Evolutionary conservation across 345 rosid genomes (phyloP).

Genomic region (Brassica cretica): DNA sequence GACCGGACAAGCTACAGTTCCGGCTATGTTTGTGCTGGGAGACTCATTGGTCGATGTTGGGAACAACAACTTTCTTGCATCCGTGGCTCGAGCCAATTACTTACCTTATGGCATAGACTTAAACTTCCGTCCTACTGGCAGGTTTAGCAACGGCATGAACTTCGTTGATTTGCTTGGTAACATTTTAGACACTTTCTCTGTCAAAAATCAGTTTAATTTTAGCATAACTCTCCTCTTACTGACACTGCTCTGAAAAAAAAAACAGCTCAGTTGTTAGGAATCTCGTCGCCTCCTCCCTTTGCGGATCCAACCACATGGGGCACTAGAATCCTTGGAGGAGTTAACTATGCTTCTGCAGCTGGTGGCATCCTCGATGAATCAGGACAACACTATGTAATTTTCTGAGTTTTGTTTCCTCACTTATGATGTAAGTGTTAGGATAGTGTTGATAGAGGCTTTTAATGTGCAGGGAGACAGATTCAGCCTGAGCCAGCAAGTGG

Average conservation of each 20-base stretch:
- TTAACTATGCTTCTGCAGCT: conserved; percentile 89
- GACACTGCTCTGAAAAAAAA: background rate
- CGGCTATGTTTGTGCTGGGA: conserved; percentile 84
- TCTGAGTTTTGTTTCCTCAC: background rate
- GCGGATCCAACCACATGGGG: conserved; percentile 70
- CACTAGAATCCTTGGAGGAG: conserved; percentile 57
- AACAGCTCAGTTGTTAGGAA: conserved; percentile 63
- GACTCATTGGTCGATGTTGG: conserved; percentile 85
- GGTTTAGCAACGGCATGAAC: conserved; percentile 78
- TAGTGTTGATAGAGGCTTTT: conserved; percentile 12
- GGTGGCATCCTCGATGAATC: conserved; percentile 86
- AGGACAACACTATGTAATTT: conserved; percentile 67
- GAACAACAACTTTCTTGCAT: conserved; percentile 68
- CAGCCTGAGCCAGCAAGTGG: conserved; percentile 64
- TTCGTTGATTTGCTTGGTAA: conserved; percentile 68
- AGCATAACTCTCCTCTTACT: background rate
- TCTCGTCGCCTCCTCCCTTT: conserved; percentile 61
- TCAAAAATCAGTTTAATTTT: background rate
- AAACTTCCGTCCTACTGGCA: conserved; percentile 65
- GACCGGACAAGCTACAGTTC: conserved; percentile 45
- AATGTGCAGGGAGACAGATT: conserved; percentile 59
- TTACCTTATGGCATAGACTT: conserved; percentile 84
- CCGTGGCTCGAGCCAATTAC: conserved; percentile 70
- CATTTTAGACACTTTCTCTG: background rate
- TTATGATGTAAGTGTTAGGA: background rate